Conservation (phyloP, 148 eudicot species). For the Spergularia marina region DNA sequence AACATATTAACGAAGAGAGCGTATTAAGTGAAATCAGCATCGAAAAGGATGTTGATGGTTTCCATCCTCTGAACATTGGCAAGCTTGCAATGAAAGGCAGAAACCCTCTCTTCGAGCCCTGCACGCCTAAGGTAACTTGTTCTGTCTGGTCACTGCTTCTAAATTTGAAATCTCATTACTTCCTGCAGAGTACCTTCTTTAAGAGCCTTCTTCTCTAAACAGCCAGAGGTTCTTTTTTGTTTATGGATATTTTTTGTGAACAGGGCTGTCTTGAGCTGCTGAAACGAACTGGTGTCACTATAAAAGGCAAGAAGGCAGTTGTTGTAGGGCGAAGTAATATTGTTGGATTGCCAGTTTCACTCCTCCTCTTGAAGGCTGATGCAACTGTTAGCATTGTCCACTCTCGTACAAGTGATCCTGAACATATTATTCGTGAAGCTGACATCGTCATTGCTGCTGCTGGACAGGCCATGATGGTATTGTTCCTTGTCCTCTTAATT, state of each 20-base stretch:
- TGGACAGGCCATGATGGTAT: conserved; percentile 95
- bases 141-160: neutral
- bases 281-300: conserved; percentile 59
- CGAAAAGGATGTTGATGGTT: conserved; percentile 98
- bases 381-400: conserved; percentile 90
- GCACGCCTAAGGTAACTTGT: conserved; percentile 82
- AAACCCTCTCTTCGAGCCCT: conserved; percentile 90
- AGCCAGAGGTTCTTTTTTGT: neutral
- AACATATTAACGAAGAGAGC: conserved; percentile 91
- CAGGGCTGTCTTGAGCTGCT: conserved; percentile 50
- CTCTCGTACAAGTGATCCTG: conserved; percentile 77
- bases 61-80: conserved; percentile 98
- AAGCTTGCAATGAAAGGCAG: conserved; percentile 99
- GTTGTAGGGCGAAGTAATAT: conserved; percentile 98
- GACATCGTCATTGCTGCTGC: conserved; percentile 96
- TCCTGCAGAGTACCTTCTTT: neutral
- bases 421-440: conserved; percentile 75
- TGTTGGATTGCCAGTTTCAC: conserved; percentile 71
- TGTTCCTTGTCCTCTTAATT: neutral
- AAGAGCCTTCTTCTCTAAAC: neutral
- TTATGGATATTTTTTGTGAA: neutral
- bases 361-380: conserved; percentile 88
- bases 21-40: conserved; percentile 71
- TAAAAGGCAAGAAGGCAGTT: conserved; percentile 87
- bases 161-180: neutral